Evolutionary conservation across 768 basidiomycete species (phyloP).

Genomic region (Psilocybe subaeruginosa): DNA sequence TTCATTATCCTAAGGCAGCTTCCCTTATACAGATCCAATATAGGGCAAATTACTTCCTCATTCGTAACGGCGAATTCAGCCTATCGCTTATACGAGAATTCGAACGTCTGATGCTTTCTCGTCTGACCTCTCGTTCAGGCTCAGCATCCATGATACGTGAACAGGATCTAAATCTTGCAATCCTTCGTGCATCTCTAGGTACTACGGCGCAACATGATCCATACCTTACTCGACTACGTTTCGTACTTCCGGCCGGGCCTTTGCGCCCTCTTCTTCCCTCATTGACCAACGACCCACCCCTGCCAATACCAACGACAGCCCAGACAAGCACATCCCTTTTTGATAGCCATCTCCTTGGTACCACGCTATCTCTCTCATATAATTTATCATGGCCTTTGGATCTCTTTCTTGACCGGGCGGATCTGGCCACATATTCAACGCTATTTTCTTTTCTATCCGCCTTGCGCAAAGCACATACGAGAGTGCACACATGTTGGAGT

Average conservation of each 20-base stretch:
- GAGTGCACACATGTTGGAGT: slow-evolving; percentile 82
- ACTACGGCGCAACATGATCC: slow-evolving; percentile 88
- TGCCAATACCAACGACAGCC: slow-evolving; percentile 32
- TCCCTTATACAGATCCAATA: slow-evolving; percentile 16
- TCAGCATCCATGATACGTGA: slow-evolving; percentile 82
- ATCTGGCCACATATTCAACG: slow-evolving; percentile 73
- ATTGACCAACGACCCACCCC: slow-evolving; percentile 46
- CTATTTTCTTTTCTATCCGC: slow-evolving; percentile 86
- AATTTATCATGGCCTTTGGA: slow-evolving; percentile 86
- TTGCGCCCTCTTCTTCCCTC: slow-evolving; percentile 81
- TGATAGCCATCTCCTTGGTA: slow-evolving; percentile 79
- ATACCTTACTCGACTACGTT: slow-evolving; percentile 71
- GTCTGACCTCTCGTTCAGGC: slow-evolving; percentile 68
- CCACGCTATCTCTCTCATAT: slow-evolving; percentile 72
- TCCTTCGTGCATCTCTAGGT: slow-evolving; percentile 86
- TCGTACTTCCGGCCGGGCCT: slow-evolving; percentile 81
- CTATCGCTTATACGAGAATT: slow-evolving; percentile 86
- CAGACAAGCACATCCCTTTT: slow-evolving; percentile 53
- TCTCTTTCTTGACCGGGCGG: slow-evolving; percentile 80
- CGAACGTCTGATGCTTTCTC: slow-evolving; percentile 79
- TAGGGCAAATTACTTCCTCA: slow-evolving; percentile 86
- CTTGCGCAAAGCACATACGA: slow-evolving; percentile 81
- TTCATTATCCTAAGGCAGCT: background rate
- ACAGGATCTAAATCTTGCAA: slow-evolving; percentile 85
- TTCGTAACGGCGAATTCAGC: slow-evolving; percentile 87